Percentiles rank a stretch among this genome's conserved stretches.
These are phyloP conservation scores for Amanita polypyramis DNA, from an alignment of 768 basidiomycete genomes.

Conservation along the genomic window DNA sequence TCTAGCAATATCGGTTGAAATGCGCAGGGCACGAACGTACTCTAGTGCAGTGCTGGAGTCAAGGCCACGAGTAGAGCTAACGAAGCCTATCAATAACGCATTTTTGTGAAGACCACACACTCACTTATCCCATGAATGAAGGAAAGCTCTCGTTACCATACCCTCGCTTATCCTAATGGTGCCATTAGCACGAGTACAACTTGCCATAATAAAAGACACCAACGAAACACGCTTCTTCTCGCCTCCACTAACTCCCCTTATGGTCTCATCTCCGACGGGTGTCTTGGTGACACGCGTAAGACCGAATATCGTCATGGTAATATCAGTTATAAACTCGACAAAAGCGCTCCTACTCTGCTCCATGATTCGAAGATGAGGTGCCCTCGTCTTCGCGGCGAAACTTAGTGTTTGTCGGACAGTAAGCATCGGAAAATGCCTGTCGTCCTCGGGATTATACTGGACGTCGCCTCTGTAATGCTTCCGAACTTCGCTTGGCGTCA, in stretches of 20 bases:
- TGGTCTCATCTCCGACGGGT: conserved; percentile 65
- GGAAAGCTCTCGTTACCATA: conserved; percentile 46
- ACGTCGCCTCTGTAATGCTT: conserved; percentile 71
- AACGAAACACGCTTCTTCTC: conserved; percentile 75
- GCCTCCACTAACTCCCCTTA: conserved; percentile 68
- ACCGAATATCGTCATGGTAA: conserved; percentile 63
- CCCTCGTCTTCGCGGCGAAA: conserved; percentile 60
- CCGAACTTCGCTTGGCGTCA: conserved; percentile 52
- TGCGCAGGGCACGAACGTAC: conserved; percentile 56
- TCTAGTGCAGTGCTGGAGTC: conserved; percentile 68
- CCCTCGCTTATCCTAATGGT: conserved; percentile 34
- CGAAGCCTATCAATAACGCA: neutral
- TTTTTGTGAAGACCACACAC: conserved; percentile 9
- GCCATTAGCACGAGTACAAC: neutral
- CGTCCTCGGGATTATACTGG: conserved; percentile 75
- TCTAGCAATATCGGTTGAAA: conserved; percentile 45
- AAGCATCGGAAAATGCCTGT: conserved; percentile 77
- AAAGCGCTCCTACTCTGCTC: conserved; percentile 30
- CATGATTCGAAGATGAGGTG: conserved; percentile 44
- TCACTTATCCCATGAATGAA: conserved; percentile 75
- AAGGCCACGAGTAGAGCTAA: conserved; percentile 53
- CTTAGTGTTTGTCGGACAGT: conserved; percentile 69
- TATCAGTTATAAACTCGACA: conserved; percentile 37
- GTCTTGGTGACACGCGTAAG: conserved; percentile 64
- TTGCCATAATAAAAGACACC: conserved; percentile 8